Evolutionary conservation across 345 rosid genomes (phyloP).

Genomic region (Lepidium africanum): DNA sequence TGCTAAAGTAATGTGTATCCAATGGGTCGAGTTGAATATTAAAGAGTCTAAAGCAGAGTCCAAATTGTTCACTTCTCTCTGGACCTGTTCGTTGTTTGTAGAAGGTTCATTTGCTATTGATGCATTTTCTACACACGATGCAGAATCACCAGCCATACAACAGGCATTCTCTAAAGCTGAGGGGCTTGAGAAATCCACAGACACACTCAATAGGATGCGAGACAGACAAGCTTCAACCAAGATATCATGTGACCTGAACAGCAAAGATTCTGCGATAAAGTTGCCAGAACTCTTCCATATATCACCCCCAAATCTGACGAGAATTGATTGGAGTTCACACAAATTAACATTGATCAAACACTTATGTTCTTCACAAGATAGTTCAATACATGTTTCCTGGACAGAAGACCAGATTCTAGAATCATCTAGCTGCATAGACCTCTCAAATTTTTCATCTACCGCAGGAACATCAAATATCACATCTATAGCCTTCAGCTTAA

Average conservation of each 20-base stretch:
- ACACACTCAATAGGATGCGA: slow-evolving; percentile 39
- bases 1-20: slow-evolving; percentile 43
- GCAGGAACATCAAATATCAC: slow-evolving; percentile 50
- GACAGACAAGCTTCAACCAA: slow-evolving; percentile 60
- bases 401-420: slow-evolving; percentile 58
- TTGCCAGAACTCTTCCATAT: slow-evolving; percentile 39
- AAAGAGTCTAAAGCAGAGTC: slow-evolving; percentile 34
- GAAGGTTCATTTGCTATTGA: slow-evolving; percentile 29
- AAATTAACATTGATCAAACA: slow-evolving; percentile 36
- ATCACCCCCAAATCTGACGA: slow-evolving; percentile 44
- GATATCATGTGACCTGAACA: slow-evolving; percentile 42
- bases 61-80: slow-evolving; percentile 30
- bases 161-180: slow-evolving; percentile 26
- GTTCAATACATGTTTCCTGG: slow-evolving; percentile 34
- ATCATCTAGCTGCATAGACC: slow-evolving; percentile 28
- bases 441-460: slow-evolving; percentile 26
- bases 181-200: slow-evolving; percentile 36
- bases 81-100: slow-evolving; percentile 31
- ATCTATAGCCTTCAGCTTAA: slow-evolving; percentile 50
- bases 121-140: slow-evolving; percentile 22
- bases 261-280: slow-evolving; percentile 29
- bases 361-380: slow-evolving; percentile 49
- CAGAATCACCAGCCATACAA: slow-evolving; percentile 27
- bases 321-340: slow-evolving; percentile 37
- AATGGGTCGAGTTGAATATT: slow-evolving; percentile 26